Evolutionary conservation across 345 rosid genomes (phyloP), one percentile per base, ranked within the genome.

Genomic region (Dipteronia dyeriana): DNA sequence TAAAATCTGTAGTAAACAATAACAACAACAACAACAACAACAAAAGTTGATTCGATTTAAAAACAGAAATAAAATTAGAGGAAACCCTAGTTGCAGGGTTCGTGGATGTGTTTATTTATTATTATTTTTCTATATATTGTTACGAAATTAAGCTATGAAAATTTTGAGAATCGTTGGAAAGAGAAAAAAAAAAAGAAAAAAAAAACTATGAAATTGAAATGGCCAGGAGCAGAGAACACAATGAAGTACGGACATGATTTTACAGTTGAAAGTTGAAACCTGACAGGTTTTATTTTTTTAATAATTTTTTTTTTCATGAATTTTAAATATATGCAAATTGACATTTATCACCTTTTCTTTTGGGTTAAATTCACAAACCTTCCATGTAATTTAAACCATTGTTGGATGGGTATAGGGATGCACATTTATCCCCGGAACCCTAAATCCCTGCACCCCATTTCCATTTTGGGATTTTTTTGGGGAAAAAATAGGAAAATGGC

Each of bases 1-100:
- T 49, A 49, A 49, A 49, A 12, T 14, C 54, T 13, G 1, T 49
- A 49, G 61, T n/a, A 56, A 56, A 22, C 7, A 67, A 20, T n/a
- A 26, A 9, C 14, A 9, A 17, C 2, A 5, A 2, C 2, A 43
- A 38, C 16, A 0, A 68, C 2, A 8, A 68, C 5, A 25, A 47
- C 0, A 38, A 39, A n/a, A 69, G 41, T 70, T 53, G 66, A 31
- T 29, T 3, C 14, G 9, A 7, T 43, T 13, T 25, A 16, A 34
- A 17, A 26, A 34, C 6, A 34, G 38, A 34, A 34, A 34, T 34
- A 20, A 31, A 62, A 19, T 74, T 34, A 56, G 34, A 31, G 51
- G 71, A 75, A 75, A 53, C 78, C 78, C 71, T 51, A 31, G 62
- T 29, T 31, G 5, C 23, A 43, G 59, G 76, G 41, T 4, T 20